Evolutionary conservation across 805 yeast species (phyloP).

Genomic region (Torulaspora maleeae): DNA sequence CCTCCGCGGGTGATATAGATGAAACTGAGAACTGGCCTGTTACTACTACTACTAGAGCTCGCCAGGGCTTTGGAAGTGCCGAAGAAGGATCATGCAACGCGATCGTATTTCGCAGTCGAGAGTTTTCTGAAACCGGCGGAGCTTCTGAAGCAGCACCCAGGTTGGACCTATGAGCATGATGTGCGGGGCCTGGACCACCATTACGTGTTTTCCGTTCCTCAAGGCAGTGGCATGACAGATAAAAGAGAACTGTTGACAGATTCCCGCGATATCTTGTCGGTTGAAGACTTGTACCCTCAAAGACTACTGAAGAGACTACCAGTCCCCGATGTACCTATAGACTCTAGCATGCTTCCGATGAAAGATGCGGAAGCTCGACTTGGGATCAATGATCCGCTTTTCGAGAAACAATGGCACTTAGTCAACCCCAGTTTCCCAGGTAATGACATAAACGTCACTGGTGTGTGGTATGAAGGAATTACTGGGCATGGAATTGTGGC

Average conservation of each 20-base stretch:
- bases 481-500: slow-evolving; percentile 80
- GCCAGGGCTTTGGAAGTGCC: slow-evolving; percentile 29
- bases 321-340: slow-evolving; percentile 43
- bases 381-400: slow-evolving; percentile 76
- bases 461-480: slow-evolving; percentile 75
- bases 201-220: slow-evolving; percentile 53
- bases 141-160: slow-evolving; percentile 40
- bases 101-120: slow-evolving; percentile 63
- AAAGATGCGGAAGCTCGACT: slow-evolving; percentile 48
- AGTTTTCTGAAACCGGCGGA: slow-evolving; percentile 36
- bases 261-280: slow-evolving; percentile 34
- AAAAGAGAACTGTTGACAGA: slow-evolving; percentile 12
- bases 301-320: slow-evolving; percentile 55
- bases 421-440: slow-evolving; percentile 69
- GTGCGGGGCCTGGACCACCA: slow-evolving; percentile 57
- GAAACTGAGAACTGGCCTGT: slow-evolving; percentile 7
- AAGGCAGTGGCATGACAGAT: slow-evolving; percentile 5
- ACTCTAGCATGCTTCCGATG: slow-evolving; percentile 48
- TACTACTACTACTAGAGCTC: slow-evolving; percentile 3
- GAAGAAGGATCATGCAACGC: slow-evolving; percentile 45
- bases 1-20: not conserved
- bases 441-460: slow-evolving; percentile 79
- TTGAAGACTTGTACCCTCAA: slow-evolving; percentile 54
- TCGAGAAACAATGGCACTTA: slow-evolving; percentile 87
- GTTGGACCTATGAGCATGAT: slow-evolving; percentile 58